A percentile compares a stretch with the other conserved stretches of the same genome.
These are phyloP conservation scores for Backusella westeae DNA, from an alignment of 192 early-diverging fungal species.

Conservation along the genomic window DNA sequence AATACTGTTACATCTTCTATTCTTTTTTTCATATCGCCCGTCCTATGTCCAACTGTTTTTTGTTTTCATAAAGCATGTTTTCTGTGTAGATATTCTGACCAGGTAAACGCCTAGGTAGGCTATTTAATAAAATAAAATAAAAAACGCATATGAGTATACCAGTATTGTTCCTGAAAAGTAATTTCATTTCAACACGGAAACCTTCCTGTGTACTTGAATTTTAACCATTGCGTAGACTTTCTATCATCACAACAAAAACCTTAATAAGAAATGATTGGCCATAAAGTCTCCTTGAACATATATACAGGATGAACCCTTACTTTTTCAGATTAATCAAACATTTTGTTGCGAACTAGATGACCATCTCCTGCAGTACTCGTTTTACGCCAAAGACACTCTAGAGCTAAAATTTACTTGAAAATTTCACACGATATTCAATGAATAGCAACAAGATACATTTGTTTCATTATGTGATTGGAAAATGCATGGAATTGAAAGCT, in stretches of 20 bases:
- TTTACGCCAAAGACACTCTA: neutral
- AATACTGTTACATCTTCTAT: neutral
- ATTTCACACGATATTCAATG: neutral
- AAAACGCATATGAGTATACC: no score
- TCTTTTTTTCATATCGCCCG: no score
- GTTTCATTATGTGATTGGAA: neutral
- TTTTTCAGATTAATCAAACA: constrained; percentile 5
- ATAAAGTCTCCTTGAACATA: neutral
- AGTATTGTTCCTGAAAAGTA: no score
- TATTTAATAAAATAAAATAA: neutral
- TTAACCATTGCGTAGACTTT: neutral
- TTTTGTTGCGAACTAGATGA: neutral
- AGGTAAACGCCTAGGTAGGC: neutral
- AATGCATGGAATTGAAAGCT: neutral
- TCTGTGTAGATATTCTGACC: neutral
- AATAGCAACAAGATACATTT: neutral
- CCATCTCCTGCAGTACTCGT: neutral
- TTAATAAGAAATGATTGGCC: neutral
- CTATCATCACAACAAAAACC: neutral
- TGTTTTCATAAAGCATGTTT: neutral
- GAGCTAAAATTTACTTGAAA: neutral
- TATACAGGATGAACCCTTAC: neutral
- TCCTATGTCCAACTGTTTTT: neutral
- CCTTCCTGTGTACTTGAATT: no score
- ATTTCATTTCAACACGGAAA: no score